Conservation (phyloP, 257 asterid genomes). For the Solanum boliviense region DNA sequence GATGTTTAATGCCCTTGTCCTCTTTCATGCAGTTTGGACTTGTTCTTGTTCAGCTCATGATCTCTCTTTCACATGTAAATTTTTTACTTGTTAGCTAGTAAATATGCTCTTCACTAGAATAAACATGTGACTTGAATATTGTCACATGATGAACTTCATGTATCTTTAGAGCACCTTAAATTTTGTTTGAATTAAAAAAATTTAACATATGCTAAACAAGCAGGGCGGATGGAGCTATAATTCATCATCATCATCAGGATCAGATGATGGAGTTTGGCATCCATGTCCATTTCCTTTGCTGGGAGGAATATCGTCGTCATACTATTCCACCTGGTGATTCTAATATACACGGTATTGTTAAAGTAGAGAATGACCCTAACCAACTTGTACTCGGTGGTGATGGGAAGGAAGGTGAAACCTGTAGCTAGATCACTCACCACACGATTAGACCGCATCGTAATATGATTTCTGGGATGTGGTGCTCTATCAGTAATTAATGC, state of each 20-base stretch:
- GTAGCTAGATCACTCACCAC: neutral
- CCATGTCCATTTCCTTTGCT: neutral
- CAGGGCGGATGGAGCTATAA: too few relatives aligned
- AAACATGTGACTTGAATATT: neutral
- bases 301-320: too few relatives aligned
- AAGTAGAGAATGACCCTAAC: neutral
- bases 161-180: neutral
- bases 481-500: neutral
- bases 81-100: neutral
- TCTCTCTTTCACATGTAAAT: neutral
- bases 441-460: neutral
- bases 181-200: neutral
- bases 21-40: neutral
- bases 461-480: neutral
- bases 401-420: neutral
- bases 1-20: conserved; percentile 33
- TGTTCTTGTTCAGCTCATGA: neutral
- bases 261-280: neutral
- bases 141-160: neutral
- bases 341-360: neutral
- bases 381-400: neutral
- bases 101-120: neutral
- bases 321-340: too few relatives aligned
- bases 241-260: neutral
- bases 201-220: too few relatives aligned